Conservation (phyloP, 371 early-diverging fungal species). For the Vairimorpha ceranae region DNA sequence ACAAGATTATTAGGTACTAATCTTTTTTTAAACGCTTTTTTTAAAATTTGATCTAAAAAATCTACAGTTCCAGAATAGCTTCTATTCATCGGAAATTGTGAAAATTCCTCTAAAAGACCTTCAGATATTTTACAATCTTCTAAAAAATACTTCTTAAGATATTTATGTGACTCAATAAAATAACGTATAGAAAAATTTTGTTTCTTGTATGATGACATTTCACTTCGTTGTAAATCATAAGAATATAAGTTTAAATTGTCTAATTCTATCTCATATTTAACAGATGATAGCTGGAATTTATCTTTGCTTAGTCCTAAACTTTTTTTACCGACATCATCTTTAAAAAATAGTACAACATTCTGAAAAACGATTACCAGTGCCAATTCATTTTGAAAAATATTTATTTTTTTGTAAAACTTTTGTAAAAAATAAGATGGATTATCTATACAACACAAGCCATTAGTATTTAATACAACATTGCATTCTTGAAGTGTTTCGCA, state of each 20-base stretch:
- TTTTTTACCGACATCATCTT: slow-evolving; percentile 53
- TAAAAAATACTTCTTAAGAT: background rate
- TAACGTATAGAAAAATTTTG: background rate
- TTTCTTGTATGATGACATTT: background rate
- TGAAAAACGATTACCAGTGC: slow-evolving; percentile 21
- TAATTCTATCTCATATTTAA: slow-evolving; percentile 37
- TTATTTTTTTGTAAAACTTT: slow-evolving; percentile 32
- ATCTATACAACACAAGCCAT: background rate
- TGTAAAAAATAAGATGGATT: background rate
- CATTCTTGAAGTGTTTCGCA: background rate
- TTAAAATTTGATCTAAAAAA: background rate
- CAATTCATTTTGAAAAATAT: slow-evolving; percentile 40
- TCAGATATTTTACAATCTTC: background rate
- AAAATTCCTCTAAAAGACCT: background rate
- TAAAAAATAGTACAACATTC: slow-evolving; percentile 29
- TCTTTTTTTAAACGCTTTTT: background rate
- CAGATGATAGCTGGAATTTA: slow-evolving; percentile 27
- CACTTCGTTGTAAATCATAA: slow-evolving; percentile 4
- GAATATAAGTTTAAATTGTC: slow-evolving; percentile 37
- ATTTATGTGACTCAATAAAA: background rate
- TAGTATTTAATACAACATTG: background rate
- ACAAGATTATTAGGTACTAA: background rate
- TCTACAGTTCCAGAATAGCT: no score
- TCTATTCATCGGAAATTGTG: background rate
- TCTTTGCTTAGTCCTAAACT: slow-evolving; percentile 37